phyloP scores from a whole-genome alignment of 306 rosid genomes.

The Cicer chorassanicum region DNA sequence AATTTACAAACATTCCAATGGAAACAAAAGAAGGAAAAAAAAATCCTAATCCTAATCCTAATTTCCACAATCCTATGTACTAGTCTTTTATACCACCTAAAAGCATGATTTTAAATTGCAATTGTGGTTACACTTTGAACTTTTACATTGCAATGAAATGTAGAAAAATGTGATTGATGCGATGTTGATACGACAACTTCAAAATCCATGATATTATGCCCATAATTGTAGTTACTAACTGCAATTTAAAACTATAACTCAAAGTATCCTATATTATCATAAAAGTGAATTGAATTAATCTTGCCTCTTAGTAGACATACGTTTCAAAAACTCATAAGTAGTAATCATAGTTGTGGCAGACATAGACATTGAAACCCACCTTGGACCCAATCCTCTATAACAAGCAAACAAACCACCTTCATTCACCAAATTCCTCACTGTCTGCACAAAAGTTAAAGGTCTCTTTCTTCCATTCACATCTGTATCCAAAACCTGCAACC shows the following conservation, averaged over 20 bases:
- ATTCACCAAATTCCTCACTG: constrained; percentile 69
- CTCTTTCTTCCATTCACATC: constrained; percentile 79
- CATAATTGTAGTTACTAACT: not conserved
- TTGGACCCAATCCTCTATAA: constrained; percentile 92
- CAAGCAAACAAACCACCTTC: constrained; percentile 91
- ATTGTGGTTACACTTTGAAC: no score
- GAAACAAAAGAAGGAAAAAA: not conserved
- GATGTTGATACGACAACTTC: not conserved
- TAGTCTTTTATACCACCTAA: no score
- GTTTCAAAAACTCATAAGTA: constrained; percentile 88
- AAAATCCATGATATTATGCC: not conserved
- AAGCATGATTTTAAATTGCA: not conserved
- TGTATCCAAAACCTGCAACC: constrained; percentile 89
- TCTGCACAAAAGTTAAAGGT: constrained; percentile 70
- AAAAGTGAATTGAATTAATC: constrained; percentile 40
- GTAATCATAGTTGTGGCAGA: constrained; percentile 96
- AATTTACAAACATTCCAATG: constrained; percentile 16
- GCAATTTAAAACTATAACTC: not conserved
- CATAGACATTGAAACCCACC: constrained; percentile 98
- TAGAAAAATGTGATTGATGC: not conserved
- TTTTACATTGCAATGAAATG: no score
- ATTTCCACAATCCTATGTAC: not conserved
- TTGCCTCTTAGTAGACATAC: constrained; percentile 77
- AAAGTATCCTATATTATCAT: not conserved
- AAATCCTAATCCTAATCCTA: constrained; percentile 7